Percentiles rank a stretch among this genome's conserved stretches.
Conservation (phyloP, 1,284 basidiomycete species). For the Leccinum holopus region DNA sequence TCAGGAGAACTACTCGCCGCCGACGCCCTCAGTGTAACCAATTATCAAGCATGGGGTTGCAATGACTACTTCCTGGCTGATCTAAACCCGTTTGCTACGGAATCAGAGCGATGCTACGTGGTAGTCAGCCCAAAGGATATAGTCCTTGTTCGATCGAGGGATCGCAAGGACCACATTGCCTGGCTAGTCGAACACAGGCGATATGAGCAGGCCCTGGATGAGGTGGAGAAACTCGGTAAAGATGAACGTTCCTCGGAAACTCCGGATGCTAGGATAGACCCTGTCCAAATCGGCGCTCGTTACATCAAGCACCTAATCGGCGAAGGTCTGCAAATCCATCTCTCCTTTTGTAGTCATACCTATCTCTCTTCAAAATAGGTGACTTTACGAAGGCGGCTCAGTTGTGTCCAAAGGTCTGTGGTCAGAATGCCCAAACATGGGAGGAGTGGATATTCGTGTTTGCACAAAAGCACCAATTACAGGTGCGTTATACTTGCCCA, state of each 20-base stretch:
- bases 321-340: conserved; percentile 53
- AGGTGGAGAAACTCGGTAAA: conserved; percentile 65
- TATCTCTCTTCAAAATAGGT: conserved; percentile 43
- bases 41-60: conserved; percentile 85
- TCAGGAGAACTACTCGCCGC: conserved; percentile 87
- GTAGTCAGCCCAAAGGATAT: conserved; percentile 86
- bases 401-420: conserved; percentile 87
- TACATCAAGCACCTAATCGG: conserved; percentile 81
- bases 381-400: conserved; percentile 83
- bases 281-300: conserved; percentile 75
- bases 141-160: conserved; percentile 82
- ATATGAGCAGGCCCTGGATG: conserved; percentile 88
- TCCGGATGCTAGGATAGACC: conserved; percentile 48
- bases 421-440: conserved; percentile 79
- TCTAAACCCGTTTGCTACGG: conserved; percentile 33
- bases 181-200: conserved; percentile 88
- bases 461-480: conserved; percentile 78
- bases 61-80: conserved; percentile 85
- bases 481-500: conserved; percentile 45
- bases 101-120: conserved; percentile 58
- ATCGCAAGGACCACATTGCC: conserved; percentile 85
- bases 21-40: conserved; percentile 80
- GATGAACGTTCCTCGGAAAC: conserved; percentile 24
- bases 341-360: not conserved
- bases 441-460: conserved; percentile 95